Evolutionary conservation across 2,329 filamentous ascomycete genomes (phyloP).

Genomic region (Beauveria brongniartii): DNA sequence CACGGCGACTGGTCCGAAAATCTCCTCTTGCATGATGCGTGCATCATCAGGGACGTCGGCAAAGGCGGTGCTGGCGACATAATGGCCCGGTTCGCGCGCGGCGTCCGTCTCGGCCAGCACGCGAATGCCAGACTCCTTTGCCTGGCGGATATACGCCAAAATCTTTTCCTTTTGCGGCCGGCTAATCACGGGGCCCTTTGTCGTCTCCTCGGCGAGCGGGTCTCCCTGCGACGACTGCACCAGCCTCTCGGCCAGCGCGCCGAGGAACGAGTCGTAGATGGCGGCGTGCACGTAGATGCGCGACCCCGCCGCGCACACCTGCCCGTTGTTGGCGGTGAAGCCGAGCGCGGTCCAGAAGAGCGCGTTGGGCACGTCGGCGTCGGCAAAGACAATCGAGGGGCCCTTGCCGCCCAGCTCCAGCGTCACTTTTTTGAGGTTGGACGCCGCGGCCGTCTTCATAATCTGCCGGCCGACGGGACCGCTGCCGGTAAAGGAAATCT

Average conservation of each 20-base stretch:
- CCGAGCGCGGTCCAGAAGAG: conserved; percentile 23
- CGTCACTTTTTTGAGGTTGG: conserved; percentile 47
- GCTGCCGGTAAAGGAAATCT: conserved; percentile 68
- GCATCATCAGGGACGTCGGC: conserved; percentile 19
- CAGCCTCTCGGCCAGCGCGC: conserved; percentile 48
- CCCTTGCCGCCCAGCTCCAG: conserved; percentile 54
- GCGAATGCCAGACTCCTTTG: conserved; percentile 13
- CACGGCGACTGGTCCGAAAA: conserved; percentile 24
- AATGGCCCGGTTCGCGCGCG: conserved; percentile 18
- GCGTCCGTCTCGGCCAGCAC: background rate
- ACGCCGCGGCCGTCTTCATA: conserved; percentile 57
- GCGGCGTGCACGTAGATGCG: conserved; percentile 50
- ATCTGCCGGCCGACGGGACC: conserved; percentile 59
- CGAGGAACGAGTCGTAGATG: conserved; percentile 51
- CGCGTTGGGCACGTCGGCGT: conserved; percentile 36
- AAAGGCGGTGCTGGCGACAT: conserved; percentile 24
- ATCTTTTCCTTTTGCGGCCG: conserved; percentile 56
- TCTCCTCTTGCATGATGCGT: conserved; percentile 22
- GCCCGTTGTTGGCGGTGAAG: conserved; percentile 40
- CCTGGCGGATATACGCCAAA: conserved; percentile 44
- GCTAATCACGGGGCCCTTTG: conserved; percentile 37
- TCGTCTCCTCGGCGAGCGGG: conserved; percentile 24
- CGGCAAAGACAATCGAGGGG: conserved; percentile 50
- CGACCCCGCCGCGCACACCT: conserved; percentile 52
- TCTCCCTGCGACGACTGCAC: conserved; percentile 30